These are phyloP conservation scores for Zoysia matrella DNA, from an alignment of 202 grass and related monocot genomes.

Conservation along the genomic window DNA sequence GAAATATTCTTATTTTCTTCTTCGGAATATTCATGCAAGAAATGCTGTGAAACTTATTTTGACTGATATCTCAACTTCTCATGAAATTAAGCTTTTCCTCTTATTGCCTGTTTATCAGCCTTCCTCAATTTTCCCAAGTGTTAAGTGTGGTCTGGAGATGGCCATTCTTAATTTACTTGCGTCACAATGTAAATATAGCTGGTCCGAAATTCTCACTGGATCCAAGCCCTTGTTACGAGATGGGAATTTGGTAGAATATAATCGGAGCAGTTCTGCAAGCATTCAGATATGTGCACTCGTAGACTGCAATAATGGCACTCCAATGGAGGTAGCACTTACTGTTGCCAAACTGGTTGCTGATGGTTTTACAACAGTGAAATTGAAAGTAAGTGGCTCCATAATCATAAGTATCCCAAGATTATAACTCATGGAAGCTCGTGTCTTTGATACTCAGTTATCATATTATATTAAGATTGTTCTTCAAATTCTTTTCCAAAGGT, in stretches of 20 bases:
- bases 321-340: slow-evolving; percentile 75
- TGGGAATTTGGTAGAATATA: slow-evolving; percentile 38
- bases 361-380: slow-evolving; percentile 92
- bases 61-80: slow-evolving; percentile 11
- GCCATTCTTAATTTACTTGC: slow-evolving; percentile 91
- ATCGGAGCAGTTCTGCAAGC: slow-evolving; percentile 47
- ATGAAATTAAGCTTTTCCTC: slow-evolving; percentile 17
- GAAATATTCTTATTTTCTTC: slow-evolving; percentile 49
- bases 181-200: slow-evolving; percentile 48
- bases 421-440: slow-evolving; percentile 9
- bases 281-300: slow-evolving; percentile 91
- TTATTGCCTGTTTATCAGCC: slow-evolving; percentile 54
- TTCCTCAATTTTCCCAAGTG: slow-evolving; percentile 88
- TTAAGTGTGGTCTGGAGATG: slow-evolving; percentile 93
- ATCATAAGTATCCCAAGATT: not conserved
- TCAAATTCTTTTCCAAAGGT: slow-evolving; percentile 55
- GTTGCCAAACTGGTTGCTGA: slow-evolving; percentile 74
- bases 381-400: slow-evolving; percentile 65
- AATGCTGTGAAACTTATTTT: slow-evolving; percentile 37
- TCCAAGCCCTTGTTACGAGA: slow-evolving; percentile 39
- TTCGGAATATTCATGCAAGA: slow-evolving; percentile 58
- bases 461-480: slow-evolving; percentile 39
- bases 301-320: slow-evolving; percentile 69
- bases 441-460: slow-evolving; percentile 3
- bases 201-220: slow-evolving; percentile 66